Evolutionary conservation across 2,329 filamentous ascomycete genomes (phyloP), one percentile per base, ranked within the genome.

Genomic region (Myriosclerotinia scirpicola): DNA sequence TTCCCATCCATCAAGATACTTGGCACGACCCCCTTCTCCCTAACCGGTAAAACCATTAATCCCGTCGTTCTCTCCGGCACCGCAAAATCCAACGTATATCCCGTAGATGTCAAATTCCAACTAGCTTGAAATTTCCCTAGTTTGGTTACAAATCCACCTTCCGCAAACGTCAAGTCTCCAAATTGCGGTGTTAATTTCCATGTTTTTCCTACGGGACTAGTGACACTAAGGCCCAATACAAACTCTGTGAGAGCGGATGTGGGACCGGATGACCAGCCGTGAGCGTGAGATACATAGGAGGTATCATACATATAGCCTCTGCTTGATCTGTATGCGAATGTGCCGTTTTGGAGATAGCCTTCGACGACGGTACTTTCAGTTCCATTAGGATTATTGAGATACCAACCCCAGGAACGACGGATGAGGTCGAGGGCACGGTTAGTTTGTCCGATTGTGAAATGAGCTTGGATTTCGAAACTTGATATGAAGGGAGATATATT

Each of bases 351-450:
- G 1, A 85, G 77, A 69, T 85, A 87, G 0, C 85, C 86, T 73
- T 88, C 86, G 38, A 87, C 80, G 8, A 86, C 80, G 0, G 86
- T 87, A 48, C 80, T 83, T 68, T 82, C 77, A 0, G 85, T 87
- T 8, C 85, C 85, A 70, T 85, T 83, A 0, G 81, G 79, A 64
- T 87, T 82, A 68, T 81, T 79, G 17, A 86, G 76, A 71, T 87
- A 87, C 84, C 84, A 87, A 5, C 86, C 86, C 85, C 86, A 88
- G 62, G 78, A 80, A n/a, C 78, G 77, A 20, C 84, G 81, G 52
- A 88, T 83, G 14, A 88, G 79, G 6, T 83, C 80, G 0, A 88
- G 77, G 0, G 85, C 84, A 52, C 85, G 81, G 14, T 76, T 73
- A 1, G 85, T 75, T 63, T 81, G 77, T 0, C 80, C 78, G 1